Evolutionary conservation across 768 basidiomycete genomes (phyloP).

Genomic region (Pisolithus marmoratus): DNA sequence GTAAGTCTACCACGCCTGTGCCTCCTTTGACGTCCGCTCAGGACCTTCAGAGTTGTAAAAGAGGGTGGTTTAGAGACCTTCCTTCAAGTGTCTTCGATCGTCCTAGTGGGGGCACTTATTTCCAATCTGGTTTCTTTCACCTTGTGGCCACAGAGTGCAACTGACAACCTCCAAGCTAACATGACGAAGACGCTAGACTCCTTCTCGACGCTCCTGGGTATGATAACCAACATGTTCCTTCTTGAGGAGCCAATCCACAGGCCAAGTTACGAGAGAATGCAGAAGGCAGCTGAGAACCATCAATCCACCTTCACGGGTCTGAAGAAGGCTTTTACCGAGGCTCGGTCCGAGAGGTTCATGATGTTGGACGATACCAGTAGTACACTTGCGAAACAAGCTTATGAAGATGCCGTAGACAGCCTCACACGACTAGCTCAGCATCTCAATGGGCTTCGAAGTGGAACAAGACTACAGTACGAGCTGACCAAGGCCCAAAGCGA

Average conservation of each 20-base stretch:
- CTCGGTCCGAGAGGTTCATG: conserved; percentile 74
- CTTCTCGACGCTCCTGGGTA: conserved; percentile 77
- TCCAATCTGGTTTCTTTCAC: conserved; percentile 82
- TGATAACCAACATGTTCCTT: conserved; percentile 82
- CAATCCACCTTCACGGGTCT: conserved; percentile 87
- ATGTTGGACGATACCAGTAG: conserved; percentile 19
- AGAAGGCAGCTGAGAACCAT: conserved; percentile 77
- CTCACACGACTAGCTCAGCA: conserved; percentile 92
- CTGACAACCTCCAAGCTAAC: conserved; percentile 71
- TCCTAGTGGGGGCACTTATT: conserved; percentile 66
- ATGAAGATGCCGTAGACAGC: conserved; percentile 82
- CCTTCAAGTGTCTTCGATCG: conserved; percentile 69
- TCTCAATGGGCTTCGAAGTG: conserved; percentile 81
- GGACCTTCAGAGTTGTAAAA: conserved; percentile 60
- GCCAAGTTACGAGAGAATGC: conserved; percentile 57
- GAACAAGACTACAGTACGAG: conserved; percentile 80
- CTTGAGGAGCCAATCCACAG: conserved; percentile 62
- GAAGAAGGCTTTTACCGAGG: conserved; percentile 81
- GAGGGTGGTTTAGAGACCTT: conserved; percentile 81
- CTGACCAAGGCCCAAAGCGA: conserved; percentile 56
- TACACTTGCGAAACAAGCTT: conserved; percentile 45
- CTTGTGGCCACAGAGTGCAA: conserved; percentile 85
- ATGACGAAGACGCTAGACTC: conserved; percentile 85
- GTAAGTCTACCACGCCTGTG: conserved; percentile 30
- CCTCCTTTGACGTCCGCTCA: background rate